Base-by-base conservation (phyloP, 169 alveolate species). In the Hepatocystis sp. region DNA sequence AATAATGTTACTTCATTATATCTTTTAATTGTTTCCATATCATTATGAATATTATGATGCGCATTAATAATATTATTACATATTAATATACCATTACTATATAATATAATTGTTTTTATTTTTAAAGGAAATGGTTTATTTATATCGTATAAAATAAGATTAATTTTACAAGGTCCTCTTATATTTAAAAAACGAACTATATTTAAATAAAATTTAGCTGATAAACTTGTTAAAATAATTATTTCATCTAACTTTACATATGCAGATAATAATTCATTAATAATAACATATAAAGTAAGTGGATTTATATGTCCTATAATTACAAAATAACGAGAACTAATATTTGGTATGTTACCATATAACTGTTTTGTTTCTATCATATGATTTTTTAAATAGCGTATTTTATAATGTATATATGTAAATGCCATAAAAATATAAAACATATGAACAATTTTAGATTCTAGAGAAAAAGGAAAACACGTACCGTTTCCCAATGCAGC, bases 401-500 rank as follows among this genome's bases (percentile, higher is more conserved):
- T 81, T 40, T 81, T 51, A 56, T 81, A 81, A 40, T 81, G 89
- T 63, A 81, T 61, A 63, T 81, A 81, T 7, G 89, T 81, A 55
- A 81, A 81, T 11, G 53, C 39, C 89, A 81, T 61, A 63, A 61
- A 81, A 0, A 81, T 81, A 56, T 81, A 81, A 49, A 81, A 63
- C 0, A 17, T 52, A 44, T 81, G 84, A 3, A 39, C 53, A 61
- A 81, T 28, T 64, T 53, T 81, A 0, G 60, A 10, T 28, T 81
- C 34, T 23, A 46, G 4, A 1, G 89, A 19, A 44, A 46, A 81
- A 1, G 89, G 89, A 30, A 81, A 81, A 5, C 89, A 81, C 7
- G 89, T 63, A 4, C 89, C 89, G 21, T 39, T 81, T 17, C 89
- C 89, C 61, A 81, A 19, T 23, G 84, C 89, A 0, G 89, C 89